Conservation (phyloP, 139 green algal genomes). For the Desmodesmus armatus region DNA sequence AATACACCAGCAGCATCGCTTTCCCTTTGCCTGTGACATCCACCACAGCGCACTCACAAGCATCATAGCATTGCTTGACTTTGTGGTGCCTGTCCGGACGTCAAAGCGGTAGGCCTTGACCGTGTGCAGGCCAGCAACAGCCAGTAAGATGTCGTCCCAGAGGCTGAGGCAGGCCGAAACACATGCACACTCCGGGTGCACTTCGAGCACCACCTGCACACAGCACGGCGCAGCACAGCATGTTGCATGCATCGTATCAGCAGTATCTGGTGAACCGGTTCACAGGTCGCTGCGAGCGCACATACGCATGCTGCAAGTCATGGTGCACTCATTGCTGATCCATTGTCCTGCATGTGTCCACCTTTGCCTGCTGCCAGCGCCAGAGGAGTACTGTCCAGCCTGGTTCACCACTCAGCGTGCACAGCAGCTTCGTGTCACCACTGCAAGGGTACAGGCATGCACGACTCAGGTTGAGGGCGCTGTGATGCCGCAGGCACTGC, state of each 20-base stretch:
- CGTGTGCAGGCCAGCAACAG: background rate
- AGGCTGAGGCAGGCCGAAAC: conserved; percentile 17
- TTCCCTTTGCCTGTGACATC: background rate
- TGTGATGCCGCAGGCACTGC: background rate
- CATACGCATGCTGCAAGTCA: background rate
- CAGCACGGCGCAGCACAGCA: background rate
- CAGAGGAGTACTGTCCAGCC: conserved; percentile 33
- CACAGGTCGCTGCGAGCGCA: background rate
- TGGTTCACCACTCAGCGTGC: conserved; percentile 17
- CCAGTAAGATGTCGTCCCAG: conserved; percentile 39
- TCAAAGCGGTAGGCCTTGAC: conserved; percentile 34
- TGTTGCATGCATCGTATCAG: background rate
- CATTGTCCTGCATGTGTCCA: background rate
- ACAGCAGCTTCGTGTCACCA: conserved; percentile 42
- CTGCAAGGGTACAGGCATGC: conserved; percentile 18
- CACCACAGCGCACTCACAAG: background rate
- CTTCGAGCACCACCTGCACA: conserved; percentile 25
- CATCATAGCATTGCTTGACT: conserved; percentile 10
- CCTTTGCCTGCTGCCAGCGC: conserved; percentile 39
- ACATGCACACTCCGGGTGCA: conserved; percentile 1
- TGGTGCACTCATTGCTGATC: background rate
- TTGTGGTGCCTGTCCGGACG: background rate
- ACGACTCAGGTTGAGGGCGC: background rate
- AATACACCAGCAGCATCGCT: background rate
- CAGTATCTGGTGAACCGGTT: background rate